Evolutionary conservation across 306 rosid genomes (phyloP), one percentile per base, ranked within the genome.

Genomic region (Ormosia semicastrata): DNA sequence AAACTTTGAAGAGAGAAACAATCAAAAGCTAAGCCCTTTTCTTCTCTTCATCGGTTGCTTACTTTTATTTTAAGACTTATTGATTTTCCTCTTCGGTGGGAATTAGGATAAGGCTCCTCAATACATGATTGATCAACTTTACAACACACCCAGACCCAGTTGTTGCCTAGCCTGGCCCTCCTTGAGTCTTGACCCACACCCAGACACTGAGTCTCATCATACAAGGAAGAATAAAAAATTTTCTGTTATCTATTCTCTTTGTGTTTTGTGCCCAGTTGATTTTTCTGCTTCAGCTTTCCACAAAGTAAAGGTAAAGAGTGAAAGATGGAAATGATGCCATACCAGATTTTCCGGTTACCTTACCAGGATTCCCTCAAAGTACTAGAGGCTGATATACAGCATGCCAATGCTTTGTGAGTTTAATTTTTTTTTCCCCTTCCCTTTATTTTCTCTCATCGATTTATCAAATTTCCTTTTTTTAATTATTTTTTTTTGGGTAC

Each of bases 371-470:
- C 94, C 7, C 76, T 96, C 81, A 82, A 90, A 87, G 86, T 85
- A 13, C 86, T 96, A 18, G 98, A 96, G 72, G 98, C 94, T 83
- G 99, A 96, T 87, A 90, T 96, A 39, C 97, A 90, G 63, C 93
- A 92, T 76, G 99, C 99, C 13, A 96, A 96, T 91, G 81, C 96
- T 85, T 81, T 96, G 99, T 96, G 57, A 90, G 94, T 88, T 85
- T 36, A 14, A 18, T 49, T 30, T 10, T 33, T 4, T 29, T n/a
- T 15, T 3, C 17, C 73, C 5, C 12, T 37, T 5, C 67, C 1
- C n/a, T 24, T 77, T 7, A 0, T 29, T 18, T 32, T n/a, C 12
- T 77, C 34, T 60, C 29, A 11, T 69, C 54, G 32, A 54, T 33
- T 57, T 57, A 1, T 58, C 2, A 39, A 9, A 44, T 69, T 82